These are phyloP conservation scores for Stemphylium beticola DNA, from an alignment of 2,329 filamentous ascomycete species.

Conservation along the genomic window DNA sequence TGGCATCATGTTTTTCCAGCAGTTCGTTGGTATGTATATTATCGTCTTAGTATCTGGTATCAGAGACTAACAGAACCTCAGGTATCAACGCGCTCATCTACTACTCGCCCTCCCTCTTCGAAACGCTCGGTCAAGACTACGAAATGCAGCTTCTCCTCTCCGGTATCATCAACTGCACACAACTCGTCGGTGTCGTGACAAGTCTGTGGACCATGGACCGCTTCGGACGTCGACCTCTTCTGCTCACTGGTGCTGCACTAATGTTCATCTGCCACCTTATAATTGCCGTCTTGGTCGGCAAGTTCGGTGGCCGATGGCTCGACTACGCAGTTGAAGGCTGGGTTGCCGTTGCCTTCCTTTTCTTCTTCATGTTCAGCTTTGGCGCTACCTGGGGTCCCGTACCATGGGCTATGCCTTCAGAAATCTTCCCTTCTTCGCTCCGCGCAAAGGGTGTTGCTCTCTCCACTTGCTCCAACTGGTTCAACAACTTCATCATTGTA, in stretches of 20 bases:
- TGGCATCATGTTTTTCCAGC: constrained; percentile 54
- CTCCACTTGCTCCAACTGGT: constrained; percentile 68
- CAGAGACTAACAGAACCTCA: neutral
- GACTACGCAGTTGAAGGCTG: constrained; percentile 60
- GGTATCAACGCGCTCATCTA: constrained; percentile 57
- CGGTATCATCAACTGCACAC: constrained; percentile 64
- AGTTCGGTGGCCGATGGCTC: constrained; percentile 59
- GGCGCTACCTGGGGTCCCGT: constrained; percentile 64
- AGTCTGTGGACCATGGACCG: constrained; percentile 54
- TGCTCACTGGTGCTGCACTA: constrained; percentile 52
- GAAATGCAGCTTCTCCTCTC: constrained; percentile 65
- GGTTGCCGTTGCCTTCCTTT: constrained; percentile 63
- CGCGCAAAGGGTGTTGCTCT: constrained; percentile 71
- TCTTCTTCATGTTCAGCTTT: constrained; percentile 69
- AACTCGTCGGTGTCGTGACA: constrained; percentile 52
- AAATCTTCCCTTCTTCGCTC: constrained; percentile 68
- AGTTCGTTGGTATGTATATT: constrained; percentile 45
- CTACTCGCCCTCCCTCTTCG: constrained; percentile 68
- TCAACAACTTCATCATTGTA: constrained; percentile 67
- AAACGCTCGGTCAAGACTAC: constrained; percentile 63
- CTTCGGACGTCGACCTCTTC: constrained; percentile 50
- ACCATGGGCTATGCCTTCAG: constrained; percentile 57
- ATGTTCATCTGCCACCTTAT: constrained; percentile 61
- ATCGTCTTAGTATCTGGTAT: neutral
- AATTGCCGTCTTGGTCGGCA: constrained; percentile 62